These are phyloP conservation scores for Aspergillus ellipticus DNA, from an alignment of 495 filamentous ascomycete species.

Conservation along the genomic window DNA sequence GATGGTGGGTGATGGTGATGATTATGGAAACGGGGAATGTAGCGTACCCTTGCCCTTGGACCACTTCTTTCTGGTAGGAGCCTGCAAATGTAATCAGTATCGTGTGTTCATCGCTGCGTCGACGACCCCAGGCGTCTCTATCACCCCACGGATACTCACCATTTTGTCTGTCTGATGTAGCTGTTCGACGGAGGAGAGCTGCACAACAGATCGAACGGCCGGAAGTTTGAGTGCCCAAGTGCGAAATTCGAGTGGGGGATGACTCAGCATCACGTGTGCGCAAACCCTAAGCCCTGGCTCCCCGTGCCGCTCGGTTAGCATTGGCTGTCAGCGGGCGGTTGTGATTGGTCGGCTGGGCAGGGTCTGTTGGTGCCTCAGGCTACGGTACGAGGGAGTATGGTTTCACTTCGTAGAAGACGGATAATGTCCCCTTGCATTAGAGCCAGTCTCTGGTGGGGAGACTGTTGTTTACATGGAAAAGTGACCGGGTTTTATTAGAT, in stretches of 20 bases:
- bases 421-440: too few species aligned
- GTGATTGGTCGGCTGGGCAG: neutral
- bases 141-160: constrained; percentile 31
- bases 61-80: constrained; percentile 99
- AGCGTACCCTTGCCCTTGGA: constrained; percentile 95
- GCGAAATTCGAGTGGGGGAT: constrained; percentile 50
- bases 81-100: constrained; percentile 44
- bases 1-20: constrained; percentile 17
- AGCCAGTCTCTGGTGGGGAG: too few species aligned
- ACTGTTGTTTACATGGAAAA: too few species aligned
- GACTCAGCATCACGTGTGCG: constrained; percentile 29
- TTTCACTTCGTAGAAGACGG: too few species aligned
- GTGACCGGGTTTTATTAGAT: neutral
- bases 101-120: neutral
- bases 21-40: constrained; percentile 18
- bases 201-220: constrained; percentile 21
- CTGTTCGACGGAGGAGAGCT: constrained; percentile 42
- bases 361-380: neutral
- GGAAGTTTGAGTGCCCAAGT: constrained; percentile 32
- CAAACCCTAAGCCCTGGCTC: constrained; percentile 44
- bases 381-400: too few species aligned
- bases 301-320: constrained; percentile 27
- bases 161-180: constrained; percentile 50
- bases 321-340: constrained; percentile 7
- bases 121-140: constrained; percentile 4